phyloP scores from a whole-genome alignment of 768 basidiomycete genomes.

The Pleurotus tuber-regium region DNA sequence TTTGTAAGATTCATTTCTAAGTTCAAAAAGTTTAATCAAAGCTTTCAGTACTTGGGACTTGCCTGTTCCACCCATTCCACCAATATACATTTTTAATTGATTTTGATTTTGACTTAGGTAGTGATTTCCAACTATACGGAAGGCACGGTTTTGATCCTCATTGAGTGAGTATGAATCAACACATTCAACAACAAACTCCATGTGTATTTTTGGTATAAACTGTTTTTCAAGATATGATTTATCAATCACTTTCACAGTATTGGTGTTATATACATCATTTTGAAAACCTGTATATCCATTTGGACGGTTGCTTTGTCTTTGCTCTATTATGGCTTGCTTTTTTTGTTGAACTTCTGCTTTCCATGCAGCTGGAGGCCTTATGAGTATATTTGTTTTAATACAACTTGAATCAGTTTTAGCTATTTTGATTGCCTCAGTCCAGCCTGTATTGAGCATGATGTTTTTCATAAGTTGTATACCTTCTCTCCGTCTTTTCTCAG shows the following conservation, averaged over 20 bases:
- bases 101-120: slow-evolving; percentile 7
- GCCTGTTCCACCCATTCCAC: slow-evolving; percentile 32
- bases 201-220: slow-evolving; percentile 4
- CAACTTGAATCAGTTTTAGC: no score
- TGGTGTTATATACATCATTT: no score
- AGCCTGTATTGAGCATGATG: no score
- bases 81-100: slow-evolving; percentile 30
- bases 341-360: no score
- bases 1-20: slow-evolving; percentile 23
- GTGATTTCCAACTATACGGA: slow-evolving; percentile 28
- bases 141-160: slow-evolving; percentile 28
- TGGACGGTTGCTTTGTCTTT: no score
- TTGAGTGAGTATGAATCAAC: slow-evolving; percentile 19
- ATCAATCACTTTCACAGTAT: slow-evolving; percentile 21
- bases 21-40: slow-evolving; percentile 20
- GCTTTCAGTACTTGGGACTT: slow-evolving; percentile 30
- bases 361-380: no score
- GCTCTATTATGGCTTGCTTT: slow-evolving; percentile 20
- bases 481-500: no score
- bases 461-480: no score
- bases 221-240: slow-evolving; percentile 20
- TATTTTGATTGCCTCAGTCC: no score
- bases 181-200: background rate
- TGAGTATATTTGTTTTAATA: no score
- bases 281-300: no score